Evolutionary conservation across 139 green algal species (phyloP).

Genomic region (Nannochloris sp.): DNA sequence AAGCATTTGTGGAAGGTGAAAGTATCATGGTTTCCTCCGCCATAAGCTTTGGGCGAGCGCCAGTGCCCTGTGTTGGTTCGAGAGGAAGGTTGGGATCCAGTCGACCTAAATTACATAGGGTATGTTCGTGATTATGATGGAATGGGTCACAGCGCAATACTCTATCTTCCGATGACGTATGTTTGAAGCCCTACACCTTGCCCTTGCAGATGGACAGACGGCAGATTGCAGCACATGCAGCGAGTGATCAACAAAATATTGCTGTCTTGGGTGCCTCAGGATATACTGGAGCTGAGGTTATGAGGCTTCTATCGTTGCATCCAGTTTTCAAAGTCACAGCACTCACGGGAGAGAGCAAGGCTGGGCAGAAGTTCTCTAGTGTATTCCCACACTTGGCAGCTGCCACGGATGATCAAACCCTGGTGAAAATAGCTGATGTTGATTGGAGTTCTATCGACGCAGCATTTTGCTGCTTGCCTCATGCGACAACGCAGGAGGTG

Average conservation of each 20-base stretch:
- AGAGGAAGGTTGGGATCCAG: no score
- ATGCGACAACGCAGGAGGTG: slow-evolving; percentile 91
- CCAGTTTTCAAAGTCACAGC: slow-evolving; percentile 68
- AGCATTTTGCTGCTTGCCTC: slow-evolving; percentile 96
- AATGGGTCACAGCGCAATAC: neutral
- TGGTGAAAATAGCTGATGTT: slow-evolving; percentile 86
- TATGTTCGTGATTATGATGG: neutral
- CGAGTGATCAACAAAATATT: slow-evolving; percentile 31
- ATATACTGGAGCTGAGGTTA: slow-evolving; percentile 92
- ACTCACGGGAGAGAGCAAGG: slow-evolving; percentile 85
- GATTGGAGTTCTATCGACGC: slow-evolving; percentile 75
- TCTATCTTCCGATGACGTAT: neutral
- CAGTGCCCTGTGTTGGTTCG: no score
- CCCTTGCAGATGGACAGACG: neutral
- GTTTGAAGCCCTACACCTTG: slow-evolving; percentile 1
- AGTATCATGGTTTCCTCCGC: no score
- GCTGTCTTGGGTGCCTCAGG: slow-evolving; percentile 90
- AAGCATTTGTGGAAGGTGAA: no score
- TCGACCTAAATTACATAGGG: no score
- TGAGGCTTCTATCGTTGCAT: slow-evolving; percentile 72
- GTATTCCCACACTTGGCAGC: slow-evolving; percentile 86
- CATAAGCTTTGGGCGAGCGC: no score
- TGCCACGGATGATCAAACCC: slow-evolving; percentile 47
- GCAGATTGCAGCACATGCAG: neutral
- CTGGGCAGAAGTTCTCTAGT: slow-evolving; percentile 80